These are phyloP conservation scores for Colletotrichum magnum DNA, from an alignment of 2,329 filamentous ascomycete species.

Conservation along the genomic window DNA sequence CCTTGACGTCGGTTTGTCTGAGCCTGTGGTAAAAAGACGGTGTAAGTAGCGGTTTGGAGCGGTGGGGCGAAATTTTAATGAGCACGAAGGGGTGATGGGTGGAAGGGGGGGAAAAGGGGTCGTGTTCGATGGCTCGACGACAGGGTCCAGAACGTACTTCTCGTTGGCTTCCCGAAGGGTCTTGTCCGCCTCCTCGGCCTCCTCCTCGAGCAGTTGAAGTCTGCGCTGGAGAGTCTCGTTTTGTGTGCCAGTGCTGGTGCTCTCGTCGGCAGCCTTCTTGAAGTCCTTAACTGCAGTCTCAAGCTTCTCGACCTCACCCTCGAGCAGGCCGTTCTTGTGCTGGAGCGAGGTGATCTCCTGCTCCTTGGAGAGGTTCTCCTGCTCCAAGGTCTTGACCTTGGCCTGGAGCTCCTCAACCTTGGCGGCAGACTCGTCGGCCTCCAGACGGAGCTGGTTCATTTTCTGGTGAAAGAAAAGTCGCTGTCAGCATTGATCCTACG, in stretches of 20 bases:
- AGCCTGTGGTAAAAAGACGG: slow-evolving; percentile 75
- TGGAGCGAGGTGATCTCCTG: slow-evolving; percentile 97
- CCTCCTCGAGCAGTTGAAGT: slow-evolving; percentile 96
- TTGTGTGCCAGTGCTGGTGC: slow-evolving; percentile 85
- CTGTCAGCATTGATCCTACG: slow-evolving; percentile 39
- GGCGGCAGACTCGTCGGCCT: slow-evolving; percentile 86
- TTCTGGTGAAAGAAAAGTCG: slow-evolving; percentile 69
- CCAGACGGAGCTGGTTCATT: slow-evolving; percentile 94
- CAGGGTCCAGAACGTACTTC: slow-evolving; percentile 77
- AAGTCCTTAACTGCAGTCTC: slow-evolving; percentile 86
- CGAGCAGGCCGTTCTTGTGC: slow-evolving; percentile 95
- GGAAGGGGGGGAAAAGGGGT: slow-evolving; percentile 23
- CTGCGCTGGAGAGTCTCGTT: slow-evolving; percentile 93
- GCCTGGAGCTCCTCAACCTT: slow-evolving; percentile 89
- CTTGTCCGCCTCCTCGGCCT: slow-evolving; percentile 97
- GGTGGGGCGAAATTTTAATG: slow-evolving; percentile 35
- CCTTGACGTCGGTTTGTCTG: slow-evolving; percentile 99
- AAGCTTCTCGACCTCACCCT: slow-evolving; percentile 92
- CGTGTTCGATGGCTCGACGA: slow-evolving; percentile 31
- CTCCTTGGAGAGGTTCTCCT: slow-evolving; percentile 96
- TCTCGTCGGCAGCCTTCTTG: slow-evolving; percentile 89
- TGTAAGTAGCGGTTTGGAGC: slow-evolving; percentile 39
- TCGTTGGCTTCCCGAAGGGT: slow-evolving; percentile 97
- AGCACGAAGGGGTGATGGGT: slow-evolving; percentile 9
- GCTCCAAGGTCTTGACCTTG: slow-evolving; percentile 91